Conservation (phyloP, 495 filamentous ascomycete genomes). For the Aspergillus ostianus region DNA sequence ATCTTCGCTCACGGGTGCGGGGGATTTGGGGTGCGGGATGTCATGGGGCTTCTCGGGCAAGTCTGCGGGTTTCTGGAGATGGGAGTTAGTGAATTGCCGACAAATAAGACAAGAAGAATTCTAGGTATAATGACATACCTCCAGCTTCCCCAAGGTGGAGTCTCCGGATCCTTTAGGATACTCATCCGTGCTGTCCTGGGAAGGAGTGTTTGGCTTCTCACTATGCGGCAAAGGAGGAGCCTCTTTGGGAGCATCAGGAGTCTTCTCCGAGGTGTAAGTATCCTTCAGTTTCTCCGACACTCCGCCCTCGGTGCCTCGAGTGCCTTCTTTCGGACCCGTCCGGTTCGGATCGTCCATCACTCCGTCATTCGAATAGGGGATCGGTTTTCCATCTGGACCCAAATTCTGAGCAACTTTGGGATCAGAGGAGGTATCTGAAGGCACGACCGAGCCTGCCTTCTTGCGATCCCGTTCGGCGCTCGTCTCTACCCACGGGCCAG, state of each 20-base stretch:
- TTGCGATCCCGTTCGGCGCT: constrained; percentile 58
- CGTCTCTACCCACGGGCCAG: constrained; percentile 80
- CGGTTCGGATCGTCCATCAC: constrained; percentile 88
- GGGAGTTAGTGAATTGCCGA: constrained; percentile 4
- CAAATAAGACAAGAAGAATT: not conserved
- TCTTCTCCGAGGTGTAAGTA: constrained; percentile 65
- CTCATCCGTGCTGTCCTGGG: constrained; percentile 39
- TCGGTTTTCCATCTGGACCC: constrained; percentile 61
- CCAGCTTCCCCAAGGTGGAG: constrained; percentile 55
- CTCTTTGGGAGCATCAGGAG: constrained; percentile 79
- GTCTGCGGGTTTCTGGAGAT: constrained; percentile 75
- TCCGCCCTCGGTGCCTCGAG: constrained; percentile 82
- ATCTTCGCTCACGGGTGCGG: constrained; percentile 63
- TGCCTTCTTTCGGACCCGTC: constrained; percentile 72
- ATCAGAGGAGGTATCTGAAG: constrained; percentile 27
- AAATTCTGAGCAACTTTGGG: constrained; percentile 35
- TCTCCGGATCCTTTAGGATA: constrained; percentile 31
- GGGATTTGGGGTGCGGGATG: constrained; percentile 69
- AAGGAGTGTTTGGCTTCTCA: constrained; percentile 59
- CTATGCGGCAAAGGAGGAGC: constrained; percentile 77
- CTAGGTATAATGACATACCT: constrained; percentile 49
- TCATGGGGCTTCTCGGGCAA: constrained; percentile 79
- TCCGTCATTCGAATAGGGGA: constrained; percentile 76
- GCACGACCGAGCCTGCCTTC: constrained; percentile 36
- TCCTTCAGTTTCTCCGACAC: constrained; percentile 81